A percentile compares a stretch with the other conserved stretches of the same genome.
Conservation (phyloP, 2,329 filamentous ascomycete species). For the Pestalotiopsis sp. region DNA sequence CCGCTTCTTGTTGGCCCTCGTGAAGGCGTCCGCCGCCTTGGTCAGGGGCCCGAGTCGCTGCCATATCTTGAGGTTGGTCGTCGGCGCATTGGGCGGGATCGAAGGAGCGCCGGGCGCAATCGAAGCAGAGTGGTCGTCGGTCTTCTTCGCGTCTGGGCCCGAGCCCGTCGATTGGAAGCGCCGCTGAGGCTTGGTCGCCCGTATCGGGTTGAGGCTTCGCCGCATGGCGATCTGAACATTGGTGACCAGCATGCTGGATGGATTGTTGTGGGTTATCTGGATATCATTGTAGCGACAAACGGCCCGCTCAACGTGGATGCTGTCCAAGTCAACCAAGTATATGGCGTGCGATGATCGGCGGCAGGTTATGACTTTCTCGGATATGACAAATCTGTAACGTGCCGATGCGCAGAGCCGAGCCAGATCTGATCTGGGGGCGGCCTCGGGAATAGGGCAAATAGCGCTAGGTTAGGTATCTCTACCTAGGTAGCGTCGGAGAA, state of each 20-base stretch:
- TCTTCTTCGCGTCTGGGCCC: conserved; percentile 14
- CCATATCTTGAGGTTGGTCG: conserved; percentile 49
- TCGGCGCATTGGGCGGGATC: conserved; percentile 38
- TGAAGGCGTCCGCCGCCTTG: conserved; percentile 59
- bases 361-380: background rate
- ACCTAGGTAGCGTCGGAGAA: background rate
- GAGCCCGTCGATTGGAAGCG: conserved; percentile 21
- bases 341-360: conserved; percentile 2
- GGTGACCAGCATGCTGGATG: conserved; percentile 1
- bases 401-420: background rate
- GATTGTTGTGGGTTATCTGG: background rate
- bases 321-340: background rate
- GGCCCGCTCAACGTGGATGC: background rate
- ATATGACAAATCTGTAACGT: background rate
- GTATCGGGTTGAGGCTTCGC: conserved; percentile 17
- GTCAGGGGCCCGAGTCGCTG: conserved; percentile 59
- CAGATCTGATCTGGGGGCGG: background rate
- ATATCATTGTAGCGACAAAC: conserved; percentile 6
- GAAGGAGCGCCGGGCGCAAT: conserved; percentile 37
- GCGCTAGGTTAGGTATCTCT: background rate
- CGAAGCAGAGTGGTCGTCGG: background rate
- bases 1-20: conserved; percentile 66
- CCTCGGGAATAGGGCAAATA: background rate
- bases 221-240: conserved; percentile 20
- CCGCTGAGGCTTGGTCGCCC: conserved; percentile 17